Conservation (phyloP, 2,329 filamentous ascomycete genomes). For the Aspergillus fischeri region DNA sequence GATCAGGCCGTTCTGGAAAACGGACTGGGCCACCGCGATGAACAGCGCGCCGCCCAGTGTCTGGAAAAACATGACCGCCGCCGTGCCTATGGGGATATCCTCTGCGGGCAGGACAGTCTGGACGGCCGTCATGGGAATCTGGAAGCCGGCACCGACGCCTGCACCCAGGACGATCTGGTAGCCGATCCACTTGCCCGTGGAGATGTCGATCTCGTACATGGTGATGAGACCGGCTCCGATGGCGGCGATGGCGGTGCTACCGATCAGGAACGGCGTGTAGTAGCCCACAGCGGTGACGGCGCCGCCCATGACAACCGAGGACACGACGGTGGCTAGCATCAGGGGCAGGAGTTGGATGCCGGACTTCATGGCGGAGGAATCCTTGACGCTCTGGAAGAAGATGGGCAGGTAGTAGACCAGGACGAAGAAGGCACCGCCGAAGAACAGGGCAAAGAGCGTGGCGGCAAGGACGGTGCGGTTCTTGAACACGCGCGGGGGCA, state of each 20-base stretch:
- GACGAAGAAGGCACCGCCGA: slow-evolving; percentile 37
- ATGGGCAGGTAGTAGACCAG: slow-evolving; percentile 43
- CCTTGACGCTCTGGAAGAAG: slow-evolving; percentile 47
- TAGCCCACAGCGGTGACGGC: slow-evolving; percentile 33
- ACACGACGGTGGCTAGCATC: slow-evolving; percentile 35
- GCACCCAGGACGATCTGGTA: slow-evolving; percentile 35
- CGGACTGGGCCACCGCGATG: slow-evolving; percentile 48
- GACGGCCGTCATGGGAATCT: slow-evolving; percentile 33
- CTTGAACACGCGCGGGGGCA: slow-evolving; percentile 49
- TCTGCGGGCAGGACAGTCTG: slow-evolving; percentile 31
- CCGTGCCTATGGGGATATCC: slow-evolving; percentile 33
- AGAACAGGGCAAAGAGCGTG: slow-evolving; percentile 32
- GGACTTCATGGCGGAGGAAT: slow-evolving; percentile 40
- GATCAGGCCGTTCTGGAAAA: slow-evolving; percentile 50
- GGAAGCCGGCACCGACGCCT: slow-evolving; percentile 35
- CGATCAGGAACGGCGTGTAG: slow-evolving; percentile 41
- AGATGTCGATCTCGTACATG: slow-evolving; percentile 32
- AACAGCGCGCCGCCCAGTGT: slow-evolving; percentile 45
- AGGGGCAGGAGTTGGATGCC: slow-evolving; percentile 43
- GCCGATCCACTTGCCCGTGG: slow-evolving; percentile 36
- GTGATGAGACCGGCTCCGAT: slow-evolving; percentile 42
- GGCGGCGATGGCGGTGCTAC: slow-evolving; percentile 29
- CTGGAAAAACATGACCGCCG: slow-evolving; percentile 36
- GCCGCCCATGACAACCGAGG: slow-evolving; percentile 29
- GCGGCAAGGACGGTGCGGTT: slow-evolving; percentile 39